Conservation (phyloP, 208 protist species). For the Angomonas ambiguus region DNA sequence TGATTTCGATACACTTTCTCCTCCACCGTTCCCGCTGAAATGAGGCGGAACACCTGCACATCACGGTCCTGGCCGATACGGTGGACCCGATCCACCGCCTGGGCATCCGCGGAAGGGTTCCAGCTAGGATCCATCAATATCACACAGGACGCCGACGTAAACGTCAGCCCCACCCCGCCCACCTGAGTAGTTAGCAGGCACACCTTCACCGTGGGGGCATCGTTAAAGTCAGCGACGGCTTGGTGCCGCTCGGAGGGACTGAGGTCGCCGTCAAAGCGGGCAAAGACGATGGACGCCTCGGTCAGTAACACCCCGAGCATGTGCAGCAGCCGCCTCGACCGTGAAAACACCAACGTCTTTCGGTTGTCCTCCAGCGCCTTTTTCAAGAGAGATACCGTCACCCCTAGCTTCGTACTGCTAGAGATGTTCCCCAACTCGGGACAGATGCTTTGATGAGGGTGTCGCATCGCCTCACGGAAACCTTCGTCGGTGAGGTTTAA, state of each 20-base stretch:
- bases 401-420: constrained; percentile 55
- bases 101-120: constrained; percentile 95
- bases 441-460: constrained; percentile 22
- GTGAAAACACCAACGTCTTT: constrained; percentile 75
- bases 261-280: constrained; percentile 67
- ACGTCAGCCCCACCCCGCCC: constrained; percentile 97
- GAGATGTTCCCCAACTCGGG: constrained; percentile 52
- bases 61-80: constrained; percentile 96
- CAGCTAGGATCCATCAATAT: constrained; percentile 97
- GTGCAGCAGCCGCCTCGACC: constrained; percentile 63
- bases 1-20: constrained; percentile 98
- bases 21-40: constrained; percentile 96
- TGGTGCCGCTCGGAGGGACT: constrained; percentile 32
- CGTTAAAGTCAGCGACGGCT: constrained; percentile 87
- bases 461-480: constrained; percentile 35
- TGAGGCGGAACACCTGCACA: constrained; percentile 93
- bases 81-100: constrained; percentile 96
- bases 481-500: constrained; percentile 48
- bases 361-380: constrained; percentile 34
- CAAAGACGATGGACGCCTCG: constrained; percentile 32
- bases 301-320: constrained; percentile 41
- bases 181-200: constrained; percentile 96
- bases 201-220: constrained; percentile 44
- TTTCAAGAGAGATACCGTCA: constrained; percentile 45
- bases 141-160: constrained; percentile 93